Evolutionary conservation across 73 alveolate species (phyloP), one percentile per base, ranked within the genome.

Genomic region (Paramecium primaurelia): DNA sequence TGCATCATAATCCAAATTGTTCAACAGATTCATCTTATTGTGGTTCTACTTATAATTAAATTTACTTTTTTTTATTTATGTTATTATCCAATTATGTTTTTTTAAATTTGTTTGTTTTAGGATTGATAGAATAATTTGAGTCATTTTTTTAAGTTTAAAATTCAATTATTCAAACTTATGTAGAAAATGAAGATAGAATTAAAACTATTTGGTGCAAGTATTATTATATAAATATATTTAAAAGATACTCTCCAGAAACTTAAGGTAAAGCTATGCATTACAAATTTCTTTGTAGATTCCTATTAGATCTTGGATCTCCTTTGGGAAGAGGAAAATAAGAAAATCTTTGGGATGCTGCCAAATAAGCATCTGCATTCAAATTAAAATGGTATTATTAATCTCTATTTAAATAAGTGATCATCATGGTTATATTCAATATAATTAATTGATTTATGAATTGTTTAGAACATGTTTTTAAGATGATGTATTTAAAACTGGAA

Each of bases 311-410:
- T 25, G 91, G 91, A 44, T 59, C 45, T 7, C 91, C 91, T 9
- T 45, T 80, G 22, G 42, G 45, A 20, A 26, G 64, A 40, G 45
- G 49, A 37, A 26, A 40, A 22, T 37, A 80, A 10, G 69, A 80
- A 44, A 80, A 80, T 45, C 54, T 80, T 2, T 80, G 91, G 91
- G 91, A 80, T 80, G 54, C 49, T 10, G 91, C 91, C 34, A 80
- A 80, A 80, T 45, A 30, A 14, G 91, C 91, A 2, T 64, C 83
- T 2, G 38, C 38, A 64, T 64, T 64, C 26, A 64, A 64, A 34
- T 64, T 64, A 64, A 64, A 64, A 10, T 64, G 83, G 83, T 64
- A 64, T 26, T 0, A 3, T 18, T 2, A 1, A 44, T n/a, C 4
- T n/a, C 7, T 80, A 26, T 30, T 0, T 2, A 7, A 1, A 20